These are phyloP conservation scores for Pseudogymnoascus sp. DNA, from an alignment of 2,329 filamentous ascomycete species.

Conservation along the genomic window DNA sequence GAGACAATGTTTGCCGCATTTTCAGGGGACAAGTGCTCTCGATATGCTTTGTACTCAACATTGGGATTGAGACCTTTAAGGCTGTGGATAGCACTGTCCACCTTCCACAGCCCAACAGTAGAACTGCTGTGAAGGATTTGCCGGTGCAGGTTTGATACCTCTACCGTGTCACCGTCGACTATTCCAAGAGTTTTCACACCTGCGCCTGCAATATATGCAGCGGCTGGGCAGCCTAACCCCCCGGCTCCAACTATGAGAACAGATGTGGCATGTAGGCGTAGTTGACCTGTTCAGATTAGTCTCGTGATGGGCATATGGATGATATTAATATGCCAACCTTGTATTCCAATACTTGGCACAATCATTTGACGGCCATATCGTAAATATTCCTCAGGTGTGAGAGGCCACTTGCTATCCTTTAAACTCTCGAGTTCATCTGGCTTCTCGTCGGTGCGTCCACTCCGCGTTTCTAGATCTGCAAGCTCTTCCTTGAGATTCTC, in stretches of 20 bases:
- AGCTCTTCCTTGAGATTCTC: conserved; percentile 40
- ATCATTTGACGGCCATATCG: conserved; percentile 90
- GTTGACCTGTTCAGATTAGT: conserved; percentile 54
- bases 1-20: conserved; percentile 61
- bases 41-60: conserved; percentile 56
- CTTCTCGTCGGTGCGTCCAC: conserved; percentile 10
- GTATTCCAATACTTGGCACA: conserved; percentile 69
- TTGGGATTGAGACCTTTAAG: conserved; percentile 66
- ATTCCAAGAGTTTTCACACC: conserved; percentile 79
- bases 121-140: conserved; percentile 74
- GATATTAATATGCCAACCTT: conserved; percentile 42
- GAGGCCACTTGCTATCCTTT: conserved; percentile 53
- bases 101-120: conserved; percentile 69
- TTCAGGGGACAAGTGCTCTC: conserved; percentile 57
- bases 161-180: conserved; percentile 81
- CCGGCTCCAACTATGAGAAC: conserved; percentile 82
- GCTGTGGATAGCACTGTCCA: conserved; percentile 63
- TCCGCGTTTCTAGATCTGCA: conserved; percentile 23
- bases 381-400: conserved; percentile 67
- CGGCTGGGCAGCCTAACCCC: conserved; percentile 84
- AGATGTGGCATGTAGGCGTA: conserved; percentile 59
- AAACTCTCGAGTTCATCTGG: conserved; percentile 5
- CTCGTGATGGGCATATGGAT: neutral
- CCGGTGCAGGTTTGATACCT: conserved; percentile 84
- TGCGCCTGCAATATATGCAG: conserved; percentile 84